These are phyloP conservation scores for Dimargaris verticillata DNA, from an alignment of 192 early-diverging fungal species.

Conservation along the genomic window DNA sequence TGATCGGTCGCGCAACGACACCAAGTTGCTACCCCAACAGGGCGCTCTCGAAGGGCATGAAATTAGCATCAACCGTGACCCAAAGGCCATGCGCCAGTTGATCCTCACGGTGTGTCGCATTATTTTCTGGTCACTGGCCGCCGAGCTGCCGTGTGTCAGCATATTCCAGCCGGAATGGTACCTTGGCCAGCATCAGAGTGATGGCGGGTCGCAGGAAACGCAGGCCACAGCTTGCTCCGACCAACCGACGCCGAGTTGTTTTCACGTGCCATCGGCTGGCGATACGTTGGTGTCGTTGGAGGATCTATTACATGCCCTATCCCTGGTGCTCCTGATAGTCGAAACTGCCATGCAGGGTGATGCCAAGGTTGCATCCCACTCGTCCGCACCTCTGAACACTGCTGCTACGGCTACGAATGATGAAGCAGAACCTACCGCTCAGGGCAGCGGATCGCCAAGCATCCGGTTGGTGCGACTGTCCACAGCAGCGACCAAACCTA, in stretches of 20 bases:
- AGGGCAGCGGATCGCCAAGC: no score
- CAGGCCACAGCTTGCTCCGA: not conserved
- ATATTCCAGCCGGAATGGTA: constrained; percentile 5
- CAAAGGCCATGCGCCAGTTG: not conserved
- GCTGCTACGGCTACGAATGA: no score
- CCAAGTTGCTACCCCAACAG: not conserved
- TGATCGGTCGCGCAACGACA: not conserved
- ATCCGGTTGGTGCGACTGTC: no score
- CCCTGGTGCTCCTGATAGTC: not conserved
- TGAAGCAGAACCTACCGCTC: no score
- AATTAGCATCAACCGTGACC: not conserved
- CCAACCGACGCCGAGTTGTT: no score
- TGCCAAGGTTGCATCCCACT: not conserved
- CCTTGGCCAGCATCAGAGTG: not conserved
- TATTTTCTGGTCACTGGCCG: constrained; percentile 6
- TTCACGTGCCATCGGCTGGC: no score
- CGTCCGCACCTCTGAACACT: no score
- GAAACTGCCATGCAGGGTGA: not conserved
- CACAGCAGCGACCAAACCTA: no score
- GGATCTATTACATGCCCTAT: not conserved
- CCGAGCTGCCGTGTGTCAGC: constrained; percentile 8
- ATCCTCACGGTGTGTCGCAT: not conserved
- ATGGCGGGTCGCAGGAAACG: not conserved
- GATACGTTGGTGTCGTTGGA: not conserved
- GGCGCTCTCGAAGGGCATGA: not conserved